Evolutionary conservation across 331 rosid species (phyloP).

Genomic region (Malus hybrid): DNA sequence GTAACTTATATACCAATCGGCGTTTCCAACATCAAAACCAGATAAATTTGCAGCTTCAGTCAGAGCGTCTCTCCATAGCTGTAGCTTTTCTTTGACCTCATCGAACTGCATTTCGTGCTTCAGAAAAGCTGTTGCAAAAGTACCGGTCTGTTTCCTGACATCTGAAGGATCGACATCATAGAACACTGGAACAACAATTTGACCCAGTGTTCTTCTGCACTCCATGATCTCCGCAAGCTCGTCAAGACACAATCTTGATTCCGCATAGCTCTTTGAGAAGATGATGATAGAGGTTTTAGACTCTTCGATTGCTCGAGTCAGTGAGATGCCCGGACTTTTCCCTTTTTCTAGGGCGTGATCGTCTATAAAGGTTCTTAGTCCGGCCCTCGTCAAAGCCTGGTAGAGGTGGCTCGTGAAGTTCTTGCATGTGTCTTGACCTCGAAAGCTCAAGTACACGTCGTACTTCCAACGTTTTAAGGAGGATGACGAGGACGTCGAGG

Average conservation of each 20-base stretch:
- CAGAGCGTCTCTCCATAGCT: background rate
- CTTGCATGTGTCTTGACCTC: background rate
- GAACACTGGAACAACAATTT: background rate
- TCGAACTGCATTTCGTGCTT: background rate
- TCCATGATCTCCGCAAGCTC: background rate
- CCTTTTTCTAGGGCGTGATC: background rate
- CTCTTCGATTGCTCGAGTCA: background rate
- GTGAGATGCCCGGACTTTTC: background rate
- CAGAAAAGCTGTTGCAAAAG: background rate
- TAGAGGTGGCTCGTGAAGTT: background rate
- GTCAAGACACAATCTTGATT: background rate
- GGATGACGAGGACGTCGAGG: background rate
- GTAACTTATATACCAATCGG: background rate
- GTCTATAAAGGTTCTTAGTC: background rate
- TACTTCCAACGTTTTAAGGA: background rate
- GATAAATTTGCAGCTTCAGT: background rate
- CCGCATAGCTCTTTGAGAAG: background rate
- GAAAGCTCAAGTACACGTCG: background rate
- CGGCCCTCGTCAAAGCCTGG: background rate
- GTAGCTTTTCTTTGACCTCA: background rate
- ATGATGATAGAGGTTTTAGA: background rate
- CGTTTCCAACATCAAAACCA: background rate
- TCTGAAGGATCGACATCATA: background rate
- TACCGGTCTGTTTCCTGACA: background rate
- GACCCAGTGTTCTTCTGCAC: background rate